Evolutionary conservation across 257 asterid species (phyloP), one percentile per base, ranked within the genome.

Genomic region (Nicotiana tomentosiformis): DNA sequence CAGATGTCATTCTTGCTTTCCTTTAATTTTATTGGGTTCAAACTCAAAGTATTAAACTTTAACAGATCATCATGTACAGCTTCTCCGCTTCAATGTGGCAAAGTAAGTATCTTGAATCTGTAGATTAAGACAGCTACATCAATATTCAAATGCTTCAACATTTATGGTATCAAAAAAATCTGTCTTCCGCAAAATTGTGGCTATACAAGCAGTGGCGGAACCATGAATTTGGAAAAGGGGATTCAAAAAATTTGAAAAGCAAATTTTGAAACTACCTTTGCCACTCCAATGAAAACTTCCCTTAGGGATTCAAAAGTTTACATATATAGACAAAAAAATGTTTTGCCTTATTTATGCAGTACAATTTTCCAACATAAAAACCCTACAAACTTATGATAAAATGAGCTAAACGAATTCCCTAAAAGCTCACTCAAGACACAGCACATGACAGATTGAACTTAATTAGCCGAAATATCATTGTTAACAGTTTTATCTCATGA

Each of bases 1-100:
- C 83, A 81, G 94, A 85, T 65, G 84, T 90, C 98, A 94, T 93
- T 14, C 77, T 87, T 83, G 26, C 57, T 78, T 66, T 26, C 84
- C 14, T 49, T 55, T 17, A 66, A 64, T 43, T 30, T 11, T 78
- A 15, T 56, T 68, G 74, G 39, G 53, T 61, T 49, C 33, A 74
- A 33, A 74, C 9, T 74, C 64, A 20, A 70, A 43, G 56, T 20
- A 70, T 70, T 20, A 20, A 70, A 43, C 78, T 74, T 51, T 26
- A 26, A 2, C 64, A 23, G 23, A 74, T 51, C 80, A 74, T 74
- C 15, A 26, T 26, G 26, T 49, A 14, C 80, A 74, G 43, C 26
- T 74, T 49, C 53, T 74, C 43, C 16, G 0, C 16, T 74, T 74
- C 46, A 74, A 49, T 49, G 80, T 4, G 43, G 58, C 62, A 74